Conservation (phyloP, 306 rosid species). For the Vigna hirtella region DNA sequence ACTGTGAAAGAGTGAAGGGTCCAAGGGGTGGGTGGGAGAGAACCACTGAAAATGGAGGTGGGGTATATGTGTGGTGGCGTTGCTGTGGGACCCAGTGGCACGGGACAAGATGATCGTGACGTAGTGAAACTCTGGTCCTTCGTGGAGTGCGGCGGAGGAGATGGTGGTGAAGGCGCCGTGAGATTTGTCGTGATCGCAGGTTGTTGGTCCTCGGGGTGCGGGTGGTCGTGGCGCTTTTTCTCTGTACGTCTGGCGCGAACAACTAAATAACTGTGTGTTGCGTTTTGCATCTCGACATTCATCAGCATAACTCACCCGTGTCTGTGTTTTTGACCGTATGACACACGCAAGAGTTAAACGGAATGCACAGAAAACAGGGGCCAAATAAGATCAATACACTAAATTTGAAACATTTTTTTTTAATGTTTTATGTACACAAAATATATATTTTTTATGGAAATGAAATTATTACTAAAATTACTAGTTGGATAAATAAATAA, state of each 20-base stretch:
- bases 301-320: conserved; percentile 42
- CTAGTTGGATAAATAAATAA: not conserved
- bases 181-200: conserved; percentile 42
- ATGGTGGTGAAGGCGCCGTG: conserved; percentile 45
- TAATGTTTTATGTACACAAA: not conserved
- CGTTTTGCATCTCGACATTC: conserved; percentile 53
- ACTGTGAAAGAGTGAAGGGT: conserved; percentile 65
- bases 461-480: not conserved
- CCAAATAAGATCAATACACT: not conserved
- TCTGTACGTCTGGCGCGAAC: conserved; percentile 62
- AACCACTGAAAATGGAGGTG: conserved; percentile 51
- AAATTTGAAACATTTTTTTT: not conserved
- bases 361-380: not conserved
- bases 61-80: not conserved
- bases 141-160: conserved; percentile 40
- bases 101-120: conserved; percentile 58
- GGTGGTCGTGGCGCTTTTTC: conserved; percentile 50
- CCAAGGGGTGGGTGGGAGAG: conserved; percentile 68
- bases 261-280: conserved; percentile 65
- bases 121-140: conserved; percentile 59
- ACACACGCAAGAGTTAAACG: conserved; percentile 16
- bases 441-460: not conserved
- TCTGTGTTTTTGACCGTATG: conserved; percentile 33
- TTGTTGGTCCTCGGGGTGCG: conserved; percentile 45
- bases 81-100: conserved; percentile 50